Base-by-base conservation (phyloP, 768 basidiomycete species). In the Russula brevipes region DNA sequence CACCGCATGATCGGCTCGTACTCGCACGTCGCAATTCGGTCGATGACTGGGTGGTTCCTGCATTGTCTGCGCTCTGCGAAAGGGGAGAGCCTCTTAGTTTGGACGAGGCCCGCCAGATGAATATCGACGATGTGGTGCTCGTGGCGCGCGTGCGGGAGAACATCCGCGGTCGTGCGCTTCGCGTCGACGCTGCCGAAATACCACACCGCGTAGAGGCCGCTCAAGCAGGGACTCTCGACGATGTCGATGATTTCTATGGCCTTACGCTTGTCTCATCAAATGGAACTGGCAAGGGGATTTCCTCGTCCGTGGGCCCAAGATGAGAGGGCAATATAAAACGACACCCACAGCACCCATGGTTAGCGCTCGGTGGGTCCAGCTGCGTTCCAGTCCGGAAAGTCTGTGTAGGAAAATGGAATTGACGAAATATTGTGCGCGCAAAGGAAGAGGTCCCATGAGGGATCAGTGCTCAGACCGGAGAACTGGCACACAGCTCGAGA, bases 1-100 rank as follows among this genome's bases (percentile, higher is more conserved):
- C 61, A 1, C 30, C 60, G 30, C 14, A 44, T 38, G 60, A 65
- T 24, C 54, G 24, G 11, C 65, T 66, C 8, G 0, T 51, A 4
- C 65, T 66, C 4, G 61, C 55, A 1, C 65, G 65, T 3, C 38
- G 30, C 10, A 55, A 59, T 35, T 17, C 45, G 2, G 31, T 66
- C 33, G 57, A 59, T 4, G 0, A 66, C 14, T 66, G 61, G 62
- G 36, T 66, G 14, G 12, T 49, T 30, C 55, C 65, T 11, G 65
- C 61, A 0, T 7, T 66, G 24, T 54, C 55, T 5, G 62, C 51
- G 1, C 24, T 63, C 19, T 63, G 61, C 17, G 65, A 63, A 31
- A 57, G 61, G 19, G 4, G 11, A 3, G 17, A 17, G 5, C 46
- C 65, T 12, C 56, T 66, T 14, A 63, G 10, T 11, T 24, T 64